Conservation (phyloP, 1,139 yeast species). For the Kluyveromyces marxianus region DNA sequence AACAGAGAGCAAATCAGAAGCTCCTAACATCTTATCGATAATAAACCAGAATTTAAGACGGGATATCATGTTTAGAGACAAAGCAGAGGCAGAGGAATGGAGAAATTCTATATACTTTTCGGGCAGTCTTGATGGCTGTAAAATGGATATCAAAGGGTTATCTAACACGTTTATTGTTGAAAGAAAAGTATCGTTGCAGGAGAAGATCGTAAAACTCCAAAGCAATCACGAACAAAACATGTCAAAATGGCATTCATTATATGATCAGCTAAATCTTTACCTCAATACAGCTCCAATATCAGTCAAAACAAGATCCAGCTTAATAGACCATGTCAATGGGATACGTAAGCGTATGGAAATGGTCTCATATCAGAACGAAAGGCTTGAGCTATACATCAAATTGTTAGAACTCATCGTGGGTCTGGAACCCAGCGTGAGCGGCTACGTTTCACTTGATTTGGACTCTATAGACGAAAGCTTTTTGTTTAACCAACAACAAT, state of each 20-base stretch:
- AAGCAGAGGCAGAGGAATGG: slow-evolving; percentile 33
- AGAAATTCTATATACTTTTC: slow-evolving; percentile 47
- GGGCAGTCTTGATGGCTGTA: slow-evolving; percentile 44
- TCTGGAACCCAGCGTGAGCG: slow-evolving; percentile 34
- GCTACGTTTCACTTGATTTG: slow-evolving; percentile 29
- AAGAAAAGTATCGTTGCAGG: slow-evolving; percentile 21
- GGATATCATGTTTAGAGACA: not conserved
- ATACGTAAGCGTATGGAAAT: slow-evolving; percentile 46
- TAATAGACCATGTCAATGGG: slow-evolving; percentile 39
- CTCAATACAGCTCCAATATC: slow-evolving; percentile 45
- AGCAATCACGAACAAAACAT: slow-evolving; percentile 29
- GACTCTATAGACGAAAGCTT: slow-evolving; percentile 16
- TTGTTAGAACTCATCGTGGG: slow-evolving; percentile 27
- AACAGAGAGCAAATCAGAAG: not conserved
- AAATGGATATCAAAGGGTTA: slow-evolving; percentile 14
- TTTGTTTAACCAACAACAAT: slow-evolving; percentile 15
- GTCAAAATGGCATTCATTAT: slow-evolving; percentile 32
- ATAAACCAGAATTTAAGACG: slow-evolving; percentile 1
- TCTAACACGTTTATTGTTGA: slow-evolving; percentile 24
- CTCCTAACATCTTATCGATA: not conserved
- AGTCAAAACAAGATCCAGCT: slow-evolving; percentile 41
- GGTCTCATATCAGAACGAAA: slow-evolving; percentile 45
- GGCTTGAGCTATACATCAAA: slow-evolving; percentile 36
- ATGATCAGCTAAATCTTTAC: slow-evolving; percentile 35
- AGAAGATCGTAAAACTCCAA: slow-evolving; percentile 31